These are phyloP conservation scores for Zarea fungicola DNA, from an alignment of 2,329 filamentous ascomycete genomes.

Conservation along the genomic window DNA sequence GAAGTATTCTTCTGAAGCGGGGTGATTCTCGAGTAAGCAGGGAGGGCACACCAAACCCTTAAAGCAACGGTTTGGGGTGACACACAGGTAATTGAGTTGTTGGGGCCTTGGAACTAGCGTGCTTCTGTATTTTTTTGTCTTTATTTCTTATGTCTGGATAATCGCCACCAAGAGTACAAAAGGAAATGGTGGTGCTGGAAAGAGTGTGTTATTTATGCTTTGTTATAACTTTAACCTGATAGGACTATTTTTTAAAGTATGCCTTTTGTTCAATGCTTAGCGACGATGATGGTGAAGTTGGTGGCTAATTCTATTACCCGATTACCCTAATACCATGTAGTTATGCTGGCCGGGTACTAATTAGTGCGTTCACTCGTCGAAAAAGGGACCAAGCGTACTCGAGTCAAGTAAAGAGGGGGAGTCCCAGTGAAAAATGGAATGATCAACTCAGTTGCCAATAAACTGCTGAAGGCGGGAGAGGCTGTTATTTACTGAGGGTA, in stretches of 20 bases:
- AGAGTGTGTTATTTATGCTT: background rate
- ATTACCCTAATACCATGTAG: too few relatives aligned
- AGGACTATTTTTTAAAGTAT: background rate
- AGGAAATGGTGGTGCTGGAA: background rate
- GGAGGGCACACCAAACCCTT: slow-evolving; percentile 38
- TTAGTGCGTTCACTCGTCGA: too few relatives aligned
- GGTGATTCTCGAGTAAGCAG: slow-evolving; percentile 34
- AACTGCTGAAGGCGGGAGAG: too few relatives aligned
- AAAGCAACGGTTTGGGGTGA: slow-evolving; percentile 8
- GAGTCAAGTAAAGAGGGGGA: too few relatives aligned
- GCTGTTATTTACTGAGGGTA: too few relatives aligned
- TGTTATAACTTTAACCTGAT: slow-evolving; percentile 1
- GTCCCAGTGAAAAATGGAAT: too few relatives aligned
- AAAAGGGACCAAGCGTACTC: too few relatives aligned
- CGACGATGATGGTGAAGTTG: too few relatives aligned
- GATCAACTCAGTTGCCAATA: too few relatives aligned
- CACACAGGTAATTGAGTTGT: background rate
- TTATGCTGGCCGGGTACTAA: too few relatives aligned
- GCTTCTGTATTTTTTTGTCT: slow-evolving; percentile 10
- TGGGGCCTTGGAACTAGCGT: slow-evolving; percentile 3
- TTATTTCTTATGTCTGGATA: slow-evolving; percentile 10
- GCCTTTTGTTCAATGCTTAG: background rate
- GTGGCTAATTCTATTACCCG: too few relatives aligned
- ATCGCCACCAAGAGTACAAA: slow-evolving; percentile 5
- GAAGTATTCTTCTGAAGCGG: slow-evolving; percentile 52